Conservation (phyloP, 805 yeast genomes). For the Metschnikowia baotianmanensis region DNA sequence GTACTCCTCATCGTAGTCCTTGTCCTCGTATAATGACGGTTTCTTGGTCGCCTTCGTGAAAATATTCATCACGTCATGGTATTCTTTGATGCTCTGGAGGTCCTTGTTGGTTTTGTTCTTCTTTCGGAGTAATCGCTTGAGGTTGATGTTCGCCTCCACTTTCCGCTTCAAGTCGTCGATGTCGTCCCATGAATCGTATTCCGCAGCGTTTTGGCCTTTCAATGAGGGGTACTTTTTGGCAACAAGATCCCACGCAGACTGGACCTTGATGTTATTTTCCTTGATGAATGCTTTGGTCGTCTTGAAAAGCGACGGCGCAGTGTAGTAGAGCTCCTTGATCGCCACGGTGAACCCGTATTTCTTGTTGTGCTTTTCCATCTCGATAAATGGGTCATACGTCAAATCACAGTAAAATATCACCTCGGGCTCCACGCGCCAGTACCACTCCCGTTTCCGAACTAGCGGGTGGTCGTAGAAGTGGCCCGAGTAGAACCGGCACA, state of each 20-base stretch:
- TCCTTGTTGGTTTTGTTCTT: conserved; percentile 25
- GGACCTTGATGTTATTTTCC: conserved; percentile 45
- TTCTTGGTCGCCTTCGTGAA: conserved; percentile 35
- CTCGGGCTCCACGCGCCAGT: conserved; percentile 95
- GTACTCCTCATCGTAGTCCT: conserved; percentile 64
- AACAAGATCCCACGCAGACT: conserved; percentile 71
- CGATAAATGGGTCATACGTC: conserved; percentile 85
- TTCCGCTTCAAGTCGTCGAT: conserved; percentile 23
- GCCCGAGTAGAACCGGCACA: conserved; percentile 76
- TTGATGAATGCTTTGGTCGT: conserved; percentile 64
- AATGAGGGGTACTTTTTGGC: conserved; percentile 31
- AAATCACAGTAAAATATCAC: conserved; percentile 88
- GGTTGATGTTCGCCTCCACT: conserved; percentile 28
- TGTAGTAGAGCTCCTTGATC: conserved; percentile 73
- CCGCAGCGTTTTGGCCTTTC: conserved; percentile 21
- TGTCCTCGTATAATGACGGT: conserved; percentile 45
- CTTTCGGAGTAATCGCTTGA: conserved; percentile 22
- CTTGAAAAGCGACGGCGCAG: conserved; percentile 79
- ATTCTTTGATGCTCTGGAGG: conserved; percentile 17
- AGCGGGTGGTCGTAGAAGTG: conserved; percentile 76
- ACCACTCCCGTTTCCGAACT: conserved; percentile 75
- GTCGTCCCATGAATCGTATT: conserved; percentile 24
- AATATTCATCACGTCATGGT: conserved; percentile 33
- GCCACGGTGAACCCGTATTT: conserved; percentile 83
- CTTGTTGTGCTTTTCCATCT: conserved; percentile 69